Conservation (phyloP, 495 filamentous ascomycete species). For the Penicillium crystallinum region DNA sequence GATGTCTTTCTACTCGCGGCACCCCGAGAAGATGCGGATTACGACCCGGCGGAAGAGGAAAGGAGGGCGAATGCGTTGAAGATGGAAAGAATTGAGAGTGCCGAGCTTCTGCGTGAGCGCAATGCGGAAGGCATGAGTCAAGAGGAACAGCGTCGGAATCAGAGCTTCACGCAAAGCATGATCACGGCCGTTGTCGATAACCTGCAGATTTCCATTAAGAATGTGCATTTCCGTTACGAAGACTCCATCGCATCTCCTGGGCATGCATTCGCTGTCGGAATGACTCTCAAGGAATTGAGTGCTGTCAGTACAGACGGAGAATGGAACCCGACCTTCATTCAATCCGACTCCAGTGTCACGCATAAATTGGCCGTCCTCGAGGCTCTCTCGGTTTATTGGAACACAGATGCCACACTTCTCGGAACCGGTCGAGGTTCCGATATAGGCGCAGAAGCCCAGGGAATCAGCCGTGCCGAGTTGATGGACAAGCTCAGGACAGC, state of each 20-base stretch:
- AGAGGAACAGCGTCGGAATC: constrained; percentile 91
- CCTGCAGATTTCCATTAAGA: constrained; percentile 93
- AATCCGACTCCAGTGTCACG: constrained; percentile 71
- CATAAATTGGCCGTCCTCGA: constrained; percentile 89
- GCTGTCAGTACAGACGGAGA: constrained; percentile 90
- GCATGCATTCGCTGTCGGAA: constrained; percentile 86
- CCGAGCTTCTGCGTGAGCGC: constrained; percentile 85
- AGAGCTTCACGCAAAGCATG: constrained; percentile 92
- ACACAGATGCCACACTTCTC: constrained; percentile 81
- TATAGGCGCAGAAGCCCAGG: constrained; percentile 58
- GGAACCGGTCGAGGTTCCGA: constrained; percentile 63
- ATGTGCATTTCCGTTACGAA: constrained; percentile 95
- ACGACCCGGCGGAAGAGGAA: constrained; percentile 87
- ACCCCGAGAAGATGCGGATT: constrained; percentile 88
- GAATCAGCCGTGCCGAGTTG: constrained; percentile 65
- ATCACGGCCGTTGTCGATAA: constrained; percentile 97
- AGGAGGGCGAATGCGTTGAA: constrained; percentile 77
- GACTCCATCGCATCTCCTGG: constrained; percentile 93
- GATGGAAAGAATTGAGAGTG: constrained; percentile 95
- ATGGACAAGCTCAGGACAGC: constrained; percentile 68
- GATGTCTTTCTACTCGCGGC: constrained; percentile 94
- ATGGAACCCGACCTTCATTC: constrained; percentile 93
- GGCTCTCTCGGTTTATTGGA: constrained; percentile 92
- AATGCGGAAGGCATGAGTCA: constrained; percentile 88
- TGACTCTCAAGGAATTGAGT: constrained; percentile 92